These are phyloP conservation scores for Blepharisma stoltei DNA, from an alignment of 73 alveolate genomes.

Conservation along the genomic window DNA sequence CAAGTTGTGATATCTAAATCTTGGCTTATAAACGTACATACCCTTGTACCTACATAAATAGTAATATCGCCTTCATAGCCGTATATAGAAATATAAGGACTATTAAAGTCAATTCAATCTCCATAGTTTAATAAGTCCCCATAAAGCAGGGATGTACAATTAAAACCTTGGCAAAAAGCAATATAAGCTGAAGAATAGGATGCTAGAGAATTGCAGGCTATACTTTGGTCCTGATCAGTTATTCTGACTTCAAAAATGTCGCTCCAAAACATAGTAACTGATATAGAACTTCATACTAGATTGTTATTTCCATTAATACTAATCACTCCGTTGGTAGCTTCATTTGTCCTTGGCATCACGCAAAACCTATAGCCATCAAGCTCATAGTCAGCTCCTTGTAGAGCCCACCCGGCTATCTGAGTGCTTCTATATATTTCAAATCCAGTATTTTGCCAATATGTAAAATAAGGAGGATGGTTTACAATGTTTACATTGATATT, in stretches of 20 bases:
- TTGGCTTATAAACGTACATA: background rate
- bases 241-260: background rate
- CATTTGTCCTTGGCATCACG: background rate
- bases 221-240: background rate
- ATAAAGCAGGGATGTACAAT: background rate
- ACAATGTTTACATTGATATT: background rate
- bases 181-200: background rate
- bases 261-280: background rate
- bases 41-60: background rate
- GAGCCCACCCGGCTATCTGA: background rate
- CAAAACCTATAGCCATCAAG: background rate
- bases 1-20: background rate
- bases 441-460: background rate
- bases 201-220: background rate
- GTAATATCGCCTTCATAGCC: background rate
- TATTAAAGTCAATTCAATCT: background rate
- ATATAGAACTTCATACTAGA: background rate
- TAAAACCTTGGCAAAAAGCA: conserved; percentile 11
- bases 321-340: too few relatives aligned
- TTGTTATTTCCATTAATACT: background rate
- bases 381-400: background rate
- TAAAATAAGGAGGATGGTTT: conserved; percentile 3
- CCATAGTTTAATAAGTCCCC: background rate
- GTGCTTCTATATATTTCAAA: background rate
- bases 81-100: background rate